phyloP scores from a whole-genome alignment of 148 eudicot genomes.

The Rhododendron griersonianum region DNA sequence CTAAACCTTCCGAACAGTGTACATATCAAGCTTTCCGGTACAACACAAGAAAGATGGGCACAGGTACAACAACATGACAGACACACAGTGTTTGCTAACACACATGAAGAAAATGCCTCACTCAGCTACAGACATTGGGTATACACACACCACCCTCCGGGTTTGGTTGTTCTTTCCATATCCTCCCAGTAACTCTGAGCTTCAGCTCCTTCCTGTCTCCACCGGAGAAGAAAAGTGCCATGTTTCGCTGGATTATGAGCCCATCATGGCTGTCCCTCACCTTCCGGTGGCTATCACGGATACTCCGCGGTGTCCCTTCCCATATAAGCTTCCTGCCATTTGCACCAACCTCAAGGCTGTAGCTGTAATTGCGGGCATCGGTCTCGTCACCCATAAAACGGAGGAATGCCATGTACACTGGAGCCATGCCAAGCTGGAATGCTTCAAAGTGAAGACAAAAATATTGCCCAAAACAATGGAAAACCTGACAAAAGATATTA shows the following conservation, averaged over 20 bases:
- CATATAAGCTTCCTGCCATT: slow-evolving; percentile 78
- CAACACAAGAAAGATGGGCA: neutral
- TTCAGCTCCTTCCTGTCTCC: slow-evolving; percentile 90
- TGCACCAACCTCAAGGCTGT: slow-evolving; percentile 93
- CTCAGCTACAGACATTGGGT: slow-evolving; percentile 11
- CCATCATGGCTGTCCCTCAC: slow-evolving; percentile 95
- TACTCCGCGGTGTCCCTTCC: slow-evolving; percentile 92
- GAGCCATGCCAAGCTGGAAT: slow-evolving; percentile 78
- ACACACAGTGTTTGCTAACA: slow-evolving; percentile 2
- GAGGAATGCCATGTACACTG: slow-evolving; percentile 95
- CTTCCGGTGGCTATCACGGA: slow-evolving; percentile 88
- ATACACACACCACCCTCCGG: slow-evolving; percentile 1
- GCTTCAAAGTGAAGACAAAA: slow-evolving; percentile 97
- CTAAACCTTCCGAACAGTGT: neutral
- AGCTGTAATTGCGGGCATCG: slow-evolving; percentile 74
- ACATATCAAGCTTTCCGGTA: neutral
- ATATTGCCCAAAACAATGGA: slow-evolving; percentile 91
- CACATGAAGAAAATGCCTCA: neutral
- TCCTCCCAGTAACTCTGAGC: slow-evolving; percentile 87
- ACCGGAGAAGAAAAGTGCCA: slow-evolving; percentile 95
- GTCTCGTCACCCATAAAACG: slow-evolving; percentile 95
- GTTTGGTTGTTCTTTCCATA: slow-evolving; percentile 83
- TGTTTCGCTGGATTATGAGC: slow-evolving; percentile 80
- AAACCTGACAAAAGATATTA: slow-evolving; percentile 45
- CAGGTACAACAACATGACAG: neutral